These are phyloP conservation scores for Trichoderma sp. DNA, from an alignment of 2,329 filamentous ascomycete genomes.

Conservation along the genomic window DNA sequence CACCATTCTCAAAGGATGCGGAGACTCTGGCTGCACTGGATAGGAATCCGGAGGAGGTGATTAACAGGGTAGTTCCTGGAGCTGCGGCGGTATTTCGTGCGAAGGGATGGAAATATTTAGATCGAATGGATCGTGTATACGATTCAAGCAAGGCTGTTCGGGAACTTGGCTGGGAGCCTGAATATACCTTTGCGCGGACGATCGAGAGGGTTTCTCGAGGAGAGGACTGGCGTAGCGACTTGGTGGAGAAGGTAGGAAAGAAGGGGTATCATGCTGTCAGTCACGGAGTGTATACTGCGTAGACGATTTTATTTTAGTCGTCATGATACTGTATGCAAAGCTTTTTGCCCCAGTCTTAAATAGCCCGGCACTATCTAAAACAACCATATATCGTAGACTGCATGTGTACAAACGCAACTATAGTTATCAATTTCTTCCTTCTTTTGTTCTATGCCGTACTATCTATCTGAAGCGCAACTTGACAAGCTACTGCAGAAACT, in stretches of 20 bases:
- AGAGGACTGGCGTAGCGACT: slow-evolving; percentile 46
- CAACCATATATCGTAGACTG: background rate
- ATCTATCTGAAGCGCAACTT: background rate
- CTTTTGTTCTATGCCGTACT: background rate
- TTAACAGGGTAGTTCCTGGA: slow-evolving; percentile 37
- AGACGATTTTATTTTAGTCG: slow-evolving; percentile 30
- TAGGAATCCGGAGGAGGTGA: slow-evolving; percentile 38
- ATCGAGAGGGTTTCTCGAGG: slow-evolving; percentile 43
- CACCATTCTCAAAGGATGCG: slow-evolving; percentile 43
- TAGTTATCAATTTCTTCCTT: background rate
- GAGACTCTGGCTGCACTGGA: slow-evolving; percentile 43
- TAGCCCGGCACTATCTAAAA: background rate
- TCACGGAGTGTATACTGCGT: slow-evolving; percentile 50
- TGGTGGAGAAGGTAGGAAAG: slow-evolving; percentile 47
- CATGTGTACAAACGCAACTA: background rate
- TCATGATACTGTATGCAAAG: background rate
- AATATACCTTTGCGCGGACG: slow-evolving; percentile 46
- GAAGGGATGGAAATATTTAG: slow-evolving; percentile 45
- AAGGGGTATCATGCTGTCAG: slow-evolving; percentile 50
- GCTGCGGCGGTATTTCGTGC: slow-evolving; percentile 39
- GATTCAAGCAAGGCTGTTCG: slow-evolving; percentile 47
- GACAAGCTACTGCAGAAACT: slow-evolving; percentile 30
- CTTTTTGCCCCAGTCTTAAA: background rate
- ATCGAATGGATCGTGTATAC: slow-evolving; percentile 50
- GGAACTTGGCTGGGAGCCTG: slow-evolving; percentile 49